These are phyloP conservation scores for Scheffersomyces quercinus DNA, from an alignment of 1,139 yeast genomes.

Conservation along the genomic window DNA sequence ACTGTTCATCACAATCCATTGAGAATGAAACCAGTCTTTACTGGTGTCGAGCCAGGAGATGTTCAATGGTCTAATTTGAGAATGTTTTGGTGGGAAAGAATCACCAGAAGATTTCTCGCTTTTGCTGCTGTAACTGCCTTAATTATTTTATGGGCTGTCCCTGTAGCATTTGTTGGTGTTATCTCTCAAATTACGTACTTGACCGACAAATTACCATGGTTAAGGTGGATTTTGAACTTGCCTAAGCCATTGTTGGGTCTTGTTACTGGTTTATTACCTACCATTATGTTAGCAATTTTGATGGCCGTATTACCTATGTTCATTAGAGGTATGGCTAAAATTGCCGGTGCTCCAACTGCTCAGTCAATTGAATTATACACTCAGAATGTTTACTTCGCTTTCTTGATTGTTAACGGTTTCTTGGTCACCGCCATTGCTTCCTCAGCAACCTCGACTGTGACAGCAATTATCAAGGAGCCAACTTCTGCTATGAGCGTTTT, in stretches of 20 bases:
- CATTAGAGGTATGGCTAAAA: conserved; percentile 64
- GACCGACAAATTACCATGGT: conserved; percentile 67
- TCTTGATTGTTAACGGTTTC: conserved; percentile 70
- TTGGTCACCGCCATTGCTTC: conserved; percentile 70
- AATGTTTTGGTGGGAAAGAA: conserved; percentile 81
- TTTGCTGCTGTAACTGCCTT: conserved; percentile 56
- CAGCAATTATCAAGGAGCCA: conserved; percentile 66
- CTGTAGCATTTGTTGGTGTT: conserved; percentile 94
- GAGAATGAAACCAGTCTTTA: conserved; percentile 47
- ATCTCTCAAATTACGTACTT: conserved; percentile 79
- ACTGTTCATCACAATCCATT: conserved; percentile 55
- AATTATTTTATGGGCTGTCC: conserved; percentile 87
- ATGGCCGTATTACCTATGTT: conserved; percentile 79
- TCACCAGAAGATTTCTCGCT: conserved; percentile 60
- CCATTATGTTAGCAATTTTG: conserved; percentile 75
- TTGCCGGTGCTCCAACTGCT: conserved; percentile 64
- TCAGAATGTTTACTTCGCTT: conserved; percentile 72
- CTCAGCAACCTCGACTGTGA: conserved; percentile 72
- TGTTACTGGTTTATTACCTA: conserved; percentile 84
- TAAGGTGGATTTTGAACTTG: conserved; percentile 67
- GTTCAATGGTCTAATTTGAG: conserved; percentile 71
- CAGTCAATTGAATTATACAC: conserved; percentile 71
- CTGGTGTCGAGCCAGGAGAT: conserved; percentile 65
- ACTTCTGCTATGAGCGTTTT: conserved; percentile 64
- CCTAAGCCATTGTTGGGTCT: conserved; percentile 73